Base-by-base conservation (phyloP, 225 moss, liverwort and hornwort species). In the Antitrichia curtipendula region DNA sequence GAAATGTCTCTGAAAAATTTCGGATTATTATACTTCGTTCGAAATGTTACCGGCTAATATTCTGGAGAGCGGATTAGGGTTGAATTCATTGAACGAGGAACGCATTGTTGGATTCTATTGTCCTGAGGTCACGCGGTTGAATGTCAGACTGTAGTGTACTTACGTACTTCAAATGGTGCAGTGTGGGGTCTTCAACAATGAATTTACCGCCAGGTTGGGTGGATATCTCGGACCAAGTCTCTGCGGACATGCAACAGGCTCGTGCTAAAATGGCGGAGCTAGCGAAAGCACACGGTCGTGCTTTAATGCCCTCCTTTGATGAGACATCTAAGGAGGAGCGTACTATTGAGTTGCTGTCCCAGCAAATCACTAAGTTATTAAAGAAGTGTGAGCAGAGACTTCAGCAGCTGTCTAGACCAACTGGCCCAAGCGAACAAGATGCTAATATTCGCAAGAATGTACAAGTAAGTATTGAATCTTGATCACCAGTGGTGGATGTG, bases 131-230 rank as follows among this genome's bases (percentile, higher is more conserved):
- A 72, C 27, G 76, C 28, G 83, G 50, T 81, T 68, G 69, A 75
- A 65, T 64, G 64, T 41, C n/a, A 73, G n/a, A 81, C 62, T 82
- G 34, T 38, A 45, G 52, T 83, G 29, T 82, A 85, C 91, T 90
- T 88, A 83, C 76, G 64, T 89, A 75, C 84, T 82, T 78, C 52
- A 49, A 88, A 88, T 89, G 88, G 86, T 96, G 96, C 92, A 98
- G 98, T 93, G 95, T 94, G 95, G 97, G 94, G 92, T 93, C 95
- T 78, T 92, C 97, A 84, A 78, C 96, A 90, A 93, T 98, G 91
- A 96, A 95, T 94, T 90, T 98, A 74, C 98, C 98, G 87, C 98
- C 98, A 78, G 96, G 94, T 89, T 98, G 98, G 98, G 98, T 98
- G 86, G 98, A 98, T 90, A 95, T 98, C 87, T 98, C 98, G 85